Base-by-base conservation (phyloP, 768 basidiomycete genomes). In the Calocera viscosa region DNA sequence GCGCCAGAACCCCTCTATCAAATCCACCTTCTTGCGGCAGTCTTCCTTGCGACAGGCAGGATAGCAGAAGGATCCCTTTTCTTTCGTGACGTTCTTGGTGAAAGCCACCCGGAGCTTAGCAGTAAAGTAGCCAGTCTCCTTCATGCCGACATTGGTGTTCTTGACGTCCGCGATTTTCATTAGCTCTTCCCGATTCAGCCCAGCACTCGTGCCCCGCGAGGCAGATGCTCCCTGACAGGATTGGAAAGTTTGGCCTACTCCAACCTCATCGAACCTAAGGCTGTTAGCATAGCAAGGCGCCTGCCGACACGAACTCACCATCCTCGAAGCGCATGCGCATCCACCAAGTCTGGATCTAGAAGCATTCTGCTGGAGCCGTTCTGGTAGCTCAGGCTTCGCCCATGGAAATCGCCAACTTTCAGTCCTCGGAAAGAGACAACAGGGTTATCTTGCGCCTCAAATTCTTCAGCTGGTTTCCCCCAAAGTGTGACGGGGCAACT, bases 201-300 rank as follows among this genome's bases (percentile, higher is more conserved):
- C 24, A 28, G 26, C 26, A 26, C 26, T 60, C 7, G 24, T 32
- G 53, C 53, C 53, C 10, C 7, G 19, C 3, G 26, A 10, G 7
- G 26, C 53, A 32, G 53, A 60, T 30, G 26, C 26, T 11, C 30
- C 53, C 26, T 28, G 53, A 60, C 26, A 32, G 26, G 53, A 5
- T 16, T 14, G 11, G 30, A 97, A 0, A 81, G 76, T 41, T 83
- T 76, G 1, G 79, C 77, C 0, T 80, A 19, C 75, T 1, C 94
- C 95, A 22, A 80, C 76, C 10, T 82, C 81, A 68, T 94, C 91
- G 75, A 85, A 98, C 79, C 79, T 80, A 68, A 5, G 34, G 11
- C 19, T 12, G 66, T 40, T n/a, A 65, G 17, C 49, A 28, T 1
- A 14, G 64, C 32, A 22, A 2, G 2, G 2, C 30, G 10, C 7